Evolutionary conservation across 1,284 basidiomycete species (phyloP).

Genomic region (Malassezia vespertilionis): DNA sequence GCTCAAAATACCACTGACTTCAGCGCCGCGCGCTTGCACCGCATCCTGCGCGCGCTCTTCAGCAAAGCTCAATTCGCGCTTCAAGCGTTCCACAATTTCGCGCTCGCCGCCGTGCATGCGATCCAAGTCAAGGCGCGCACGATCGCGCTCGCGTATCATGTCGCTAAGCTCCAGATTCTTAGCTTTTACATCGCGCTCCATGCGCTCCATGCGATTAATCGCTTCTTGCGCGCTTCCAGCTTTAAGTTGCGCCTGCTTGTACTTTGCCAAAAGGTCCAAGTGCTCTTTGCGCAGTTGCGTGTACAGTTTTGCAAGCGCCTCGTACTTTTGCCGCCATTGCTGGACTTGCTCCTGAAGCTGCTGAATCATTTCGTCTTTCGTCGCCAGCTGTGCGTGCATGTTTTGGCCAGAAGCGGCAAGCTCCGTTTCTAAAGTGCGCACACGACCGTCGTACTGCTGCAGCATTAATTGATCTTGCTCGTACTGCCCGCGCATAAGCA

Average conservation of each 20-base stretch:
- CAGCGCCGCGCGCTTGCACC: conserved; percentile 77
- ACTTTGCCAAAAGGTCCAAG: conserved; percentile 90
- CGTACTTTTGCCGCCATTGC: conserved; percentile 97
- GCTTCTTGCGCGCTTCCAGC: conserved; percentile 97
- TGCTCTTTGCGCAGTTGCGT: conserved; percentile 95
- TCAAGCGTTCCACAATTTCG: conserved; percentile 84
- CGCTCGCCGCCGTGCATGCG: conserved; percentile 80
- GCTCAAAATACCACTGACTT: conserved; percentile 73
- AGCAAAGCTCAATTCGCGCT: conserved; percentile 88
- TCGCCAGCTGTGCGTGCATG: conserved; percentile 72
- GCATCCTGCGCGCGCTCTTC: conserved; percentile 95
- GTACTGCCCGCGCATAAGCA: conserved; percentile 90
- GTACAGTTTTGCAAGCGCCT: conserved; percentile 95
- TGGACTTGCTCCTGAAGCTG: conserved; percentile 94
- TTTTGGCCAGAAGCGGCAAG: conserved; percentile 67
- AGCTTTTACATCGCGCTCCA: conserved; percentile 94
- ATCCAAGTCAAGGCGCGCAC: conserved; percentile 93
- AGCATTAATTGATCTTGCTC: conserved; percentile 96
- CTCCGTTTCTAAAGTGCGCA: conserved; percentile 90
- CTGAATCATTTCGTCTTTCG: conserved; percentile 90
- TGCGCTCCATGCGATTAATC: conserved; percentile 97
- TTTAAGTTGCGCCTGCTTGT: conserved; percentile 94
- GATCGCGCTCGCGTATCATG: conserved; percentile 95
- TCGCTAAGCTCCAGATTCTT: conserved; percentile 98
- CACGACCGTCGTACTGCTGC: conserved; percentile 92